Evolutionary conservation across 2,329 filamentous ascomycete species (phyloP).

Genomic region (Tolypocladium album): DNA sequence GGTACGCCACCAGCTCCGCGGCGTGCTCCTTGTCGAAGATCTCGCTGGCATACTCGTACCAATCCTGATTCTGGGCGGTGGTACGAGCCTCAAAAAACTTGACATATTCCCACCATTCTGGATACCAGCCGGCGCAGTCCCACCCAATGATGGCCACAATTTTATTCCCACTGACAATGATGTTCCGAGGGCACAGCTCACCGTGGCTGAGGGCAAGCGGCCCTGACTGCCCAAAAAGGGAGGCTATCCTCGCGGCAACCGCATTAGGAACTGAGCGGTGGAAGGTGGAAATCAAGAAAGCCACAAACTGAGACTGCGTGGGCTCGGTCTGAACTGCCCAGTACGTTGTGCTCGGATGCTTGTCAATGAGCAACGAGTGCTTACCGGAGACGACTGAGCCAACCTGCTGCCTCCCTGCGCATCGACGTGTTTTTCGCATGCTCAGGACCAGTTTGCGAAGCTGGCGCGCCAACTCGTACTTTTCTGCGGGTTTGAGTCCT

Average conservation of each 20-base stretch:
- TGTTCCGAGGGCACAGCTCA: slow-evolving; percentile 16
- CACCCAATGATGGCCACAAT: slow-evolving; percentile 17
- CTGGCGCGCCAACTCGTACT: slow-evolving; percentile 13
- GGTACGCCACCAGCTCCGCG: slow-evolving; percentile 17
- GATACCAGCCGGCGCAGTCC: slow-evolving; percentile 21
- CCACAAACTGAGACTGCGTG: slow-evolving; percentile 10
- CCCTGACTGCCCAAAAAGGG: slow-evolving; percentile 8
- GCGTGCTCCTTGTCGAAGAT: slow-evolving; percentile 15
- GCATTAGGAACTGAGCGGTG: slow-evolving; percentile 11
- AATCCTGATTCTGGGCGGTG: slow-evolving; percentile 14
- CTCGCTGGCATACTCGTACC: slow-evolving; percentile 18
- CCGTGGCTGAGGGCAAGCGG: slow-evolving; percentile 13
- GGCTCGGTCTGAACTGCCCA: slow-evolving; percentile 13
- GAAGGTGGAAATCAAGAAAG: slow-evolving; percentile 15
- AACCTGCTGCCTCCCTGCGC: not conserved
- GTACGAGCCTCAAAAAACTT: slow-evolving; percentile 22
- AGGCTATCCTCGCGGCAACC: slow-evolving; percentile 10
- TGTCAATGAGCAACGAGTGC: slow-evolving; percentile 15
- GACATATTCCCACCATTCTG: slow-evolving; percentile 23
- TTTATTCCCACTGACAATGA: slow-evolving; percentile 13
- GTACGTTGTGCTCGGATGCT: slow-evolving; percentile 15
- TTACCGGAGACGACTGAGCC: slow-evolving; percentile 8
- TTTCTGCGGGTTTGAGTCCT: slow-evolving; percentile 8
- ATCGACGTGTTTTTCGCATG: slow-evolving; percentile 8
- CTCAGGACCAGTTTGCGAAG: slow-evolving; percentile 14